Conservation (phyloP, 768 basidiomycete species). For the Pleurotus salmoneostramineus region DNA sequence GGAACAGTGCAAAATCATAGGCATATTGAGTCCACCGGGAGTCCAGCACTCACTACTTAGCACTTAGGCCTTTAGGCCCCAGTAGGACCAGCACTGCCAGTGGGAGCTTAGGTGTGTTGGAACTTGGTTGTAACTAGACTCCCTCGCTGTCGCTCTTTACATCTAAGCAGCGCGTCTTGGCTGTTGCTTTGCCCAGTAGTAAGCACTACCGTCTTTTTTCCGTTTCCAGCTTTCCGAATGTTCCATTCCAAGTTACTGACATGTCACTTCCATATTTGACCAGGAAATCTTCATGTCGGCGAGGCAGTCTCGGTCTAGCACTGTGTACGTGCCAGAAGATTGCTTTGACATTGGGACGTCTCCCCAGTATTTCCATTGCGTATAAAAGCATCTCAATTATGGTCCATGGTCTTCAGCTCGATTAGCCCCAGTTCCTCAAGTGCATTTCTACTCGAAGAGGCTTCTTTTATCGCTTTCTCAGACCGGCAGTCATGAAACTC, state of each 20-base stretch:
- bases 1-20: neutral
- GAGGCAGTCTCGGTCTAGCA: neutral
- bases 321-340: neutral
- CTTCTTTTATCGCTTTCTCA: neutral
- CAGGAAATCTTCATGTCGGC: neutral
- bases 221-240: neutral
- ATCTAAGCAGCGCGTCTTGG: neutral
- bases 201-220: neutral
- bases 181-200: neutral
- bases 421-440: neutral
- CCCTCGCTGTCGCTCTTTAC: neutral
- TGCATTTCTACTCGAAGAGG: neutral
- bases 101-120: neutral
- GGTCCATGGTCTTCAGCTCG: neutral
- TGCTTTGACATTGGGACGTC: neutral
- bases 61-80: neutral
- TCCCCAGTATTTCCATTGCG: neutral
- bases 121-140: too few relatives aligned
- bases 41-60: neutral
- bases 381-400: neutral
- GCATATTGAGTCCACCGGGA: neutral
- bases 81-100: neutral
- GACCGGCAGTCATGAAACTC: neutral
- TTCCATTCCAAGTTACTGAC: neutral
- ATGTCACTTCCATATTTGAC: neutral